phyloP scores from a whole-genome alignment of 768 basidiomycete genomes.

The button mushroom (Agaricus bisporus) region DNA sequence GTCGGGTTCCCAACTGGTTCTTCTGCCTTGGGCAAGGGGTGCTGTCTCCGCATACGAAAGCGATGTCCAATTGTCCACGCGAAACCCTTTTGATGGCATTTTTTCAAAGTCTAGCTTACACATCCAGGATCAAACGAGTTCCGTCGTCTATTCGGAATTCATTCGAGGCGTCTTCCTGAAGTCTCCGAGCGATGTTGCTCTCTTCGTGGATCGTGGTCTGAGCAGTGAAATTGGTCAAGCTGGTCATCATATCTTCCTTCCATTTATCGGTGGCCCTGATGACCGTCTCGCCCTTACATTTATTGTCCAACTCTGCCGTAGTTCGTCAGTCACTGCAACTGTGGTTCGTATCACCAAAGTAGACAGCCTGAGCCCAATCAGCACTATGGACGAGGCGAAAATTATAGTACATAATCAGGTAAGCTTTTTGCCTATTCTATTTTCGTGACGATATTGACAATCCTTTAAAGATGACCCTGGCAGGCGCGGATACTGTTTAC shows the following conservation, averaged over 20 bases:
- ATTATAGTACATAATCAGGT: slow-evolving; percentile 5
- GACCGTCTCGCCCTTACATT: slow-evolving; percentile 82
- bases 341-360: slow-evolving; percentile 56
- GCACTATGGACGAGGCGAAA: slow-evolving; percentile 21
- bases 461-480: slow-evolving; percentile 30
- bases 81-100: slow-evolving; percentile 73
- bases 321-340: slow-evolving; percentile 61
- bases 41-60: slow-evolving; percentile 19
- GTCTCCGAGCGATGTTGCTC: slow-evolving; percentile 68
- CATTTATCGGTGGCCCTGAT: slow-evolving; percentile 94
- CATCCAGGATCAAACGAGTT: slow-evolving; percentile 43
- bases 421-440: neutral
- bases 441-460: neutral
- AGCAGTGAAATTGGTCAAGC: slow-evolving; percentile 18
- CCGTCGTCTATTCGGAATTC: slow-evolving; percentile 72
- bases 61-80: slow-evolving; percentile 23
- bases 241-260: slow-evolving; percentile 66
- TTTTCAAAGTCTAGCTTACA: slow-evolving; percentile 47
- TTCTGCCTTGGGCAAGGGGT: slow-evolving; percentile 78
- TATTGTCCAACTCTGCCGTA: slow-evolving; percentile 70
- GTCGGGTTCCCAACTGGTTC: slow-evolving; percentile 61
- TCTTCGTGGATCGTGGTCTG: slow-evolving; percentile 78
- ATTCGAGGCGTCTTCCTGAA: slow-evolving; percentile 77
- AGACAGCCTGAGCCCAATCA: slow-evolving; percentile 28
- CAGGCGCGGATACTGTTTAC: slow-evolving; percentile 68